Evolutionary conservation across 352 stramenopile genomes (phyloP).

Genomic region (Blastocystis sp.): DNA sequence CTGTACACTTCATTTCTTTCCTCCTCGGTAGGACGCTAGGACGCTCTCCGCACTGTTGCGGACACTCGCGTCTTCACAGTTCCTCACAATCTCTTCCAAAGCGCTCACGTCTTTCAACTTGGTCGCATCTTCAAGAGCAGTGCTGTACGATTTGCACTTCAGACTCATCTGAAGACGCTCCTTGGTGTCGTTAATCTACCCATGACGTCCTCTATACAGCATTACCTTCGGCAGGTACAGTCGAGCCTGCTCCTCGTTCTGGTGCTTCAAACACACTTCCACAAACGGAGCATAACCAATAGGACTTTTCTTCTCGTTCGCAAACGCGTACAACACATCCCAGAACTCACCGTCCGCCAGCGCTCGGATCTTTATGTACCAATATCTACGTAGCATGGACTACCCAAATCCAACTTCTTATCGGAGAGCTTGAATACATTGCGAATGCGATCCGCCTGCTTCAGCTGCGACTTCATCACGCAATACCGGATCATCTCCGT

Average conservation of each 20-base stretch:
- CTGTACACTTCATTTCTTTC: not conserved
- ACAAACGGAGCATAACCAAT: constrained; percentile 55
- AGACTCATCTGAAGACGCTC: constrained; percentile 24
- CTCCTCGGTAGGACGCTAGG: not conserved
- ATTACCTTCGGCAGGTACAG: constrained; percentile 39
- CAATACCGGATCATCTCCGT: constrained; percentile 44
- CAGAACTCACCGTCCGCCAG: constrained; percentile 53
- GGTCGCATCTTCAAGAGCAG: constrained; percentile 30
- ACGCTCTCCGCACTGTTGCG: constrained; percentile 8
- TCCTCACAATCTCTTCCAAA: not conserved
- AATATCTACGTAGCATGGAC: not conserved
- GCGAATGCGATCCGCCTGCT: constrained; percentile 57
- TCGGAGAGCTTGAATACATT: constrained; percentile 41
- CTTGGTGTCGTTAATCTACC: constrained; percentile 63
- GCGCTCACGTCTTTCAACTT: constrained; percentile 56
- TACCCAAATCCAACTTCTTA: not conserved
- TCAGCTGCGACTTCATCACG: constrained; percentile 23
- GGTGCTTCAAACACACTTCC: constrained; percentile 28
- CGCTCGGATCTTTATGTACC: constrained; percentile 54
- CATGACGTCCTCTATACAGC: not conserved
- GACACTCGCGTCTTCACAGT: constrained; percentile 18
- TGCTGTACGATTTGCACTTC: constrained; percentile 4
- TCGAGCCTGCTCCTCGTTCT: not conserved
- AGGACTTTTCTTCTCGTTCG: constrained; percentile 66
- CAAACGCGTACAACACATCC: constrained; percentile 51